phyloP scores from a whole-genome alignment of 2,329 filamentous ascomycete species.

The Ophiostoma pallidulum region DNA sequence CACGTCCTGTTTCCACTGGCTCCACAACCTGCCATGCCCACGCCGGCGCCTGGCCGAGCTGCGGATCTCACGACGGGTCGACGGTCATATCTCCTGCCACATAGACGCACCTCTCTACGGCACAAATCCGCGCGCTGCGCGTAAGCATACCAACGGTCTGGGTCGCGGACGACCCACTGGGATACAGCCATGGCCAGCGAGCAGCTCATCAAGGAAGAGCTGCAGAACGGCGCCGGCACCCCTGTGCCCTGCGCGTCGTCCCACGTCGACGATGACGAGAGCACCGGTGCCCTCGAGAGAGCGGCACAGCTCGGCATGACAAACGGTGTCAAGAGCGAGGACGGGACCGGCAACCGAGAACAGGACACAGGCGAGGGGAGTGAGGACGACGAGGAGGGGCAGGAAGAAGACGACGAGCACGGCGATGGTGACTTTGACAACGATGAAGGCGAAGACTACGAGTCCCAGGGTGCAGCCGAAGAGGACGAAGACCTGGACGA shows the following conservation, averaged over 20 bases:
- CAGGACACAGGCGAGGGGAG: constrained; percentile 28
- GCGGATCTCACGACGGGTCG: not conserved
- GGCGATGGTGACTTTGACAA: constrained; percentile 24
- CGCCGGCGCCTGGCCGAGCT: constrained; percentile 4
- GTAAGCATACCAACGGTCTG: not conserved
- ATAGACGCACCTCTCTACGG: too few species aligned
- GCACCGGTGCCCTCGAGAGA: constrained; percentile 22
- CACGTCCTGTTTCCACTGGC: not conserved
- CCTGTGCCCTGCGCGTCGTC: constrained; percentile 33
- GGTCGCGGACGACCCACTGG: not conserved
- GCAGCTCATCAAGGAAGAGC: constrained; percentile 47
- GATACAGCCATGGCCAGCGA: constrained; percentile 35
- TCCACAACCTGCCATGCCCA: constrained; percentile 13
- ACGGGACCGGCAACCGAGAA: constrained; percentile 34
- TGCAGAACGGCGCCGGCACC: constrained; percentile 45
- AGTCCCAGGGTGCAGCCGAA: constrained; percentile 20
- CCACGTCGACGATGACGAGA: constrained; percentile 23
- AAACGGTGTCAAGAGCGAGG: constrained; percentile 20
- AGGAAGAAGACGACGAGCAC: constrained; percentile 26
- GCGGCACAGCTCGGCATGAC: constrained; percentile 23
- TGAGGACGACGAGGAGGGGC: constrained; percentile 22
- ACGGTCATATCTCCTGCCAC: not conserved
- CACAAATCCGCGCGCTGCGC: not conserved
- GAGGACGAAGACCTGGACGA: constrained; percentile 22
- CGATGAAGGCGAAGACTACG: constrained; percentile 23